Conservation (phyloP, 257 asterid species). For the Anisodus acutangulus region DNA sequence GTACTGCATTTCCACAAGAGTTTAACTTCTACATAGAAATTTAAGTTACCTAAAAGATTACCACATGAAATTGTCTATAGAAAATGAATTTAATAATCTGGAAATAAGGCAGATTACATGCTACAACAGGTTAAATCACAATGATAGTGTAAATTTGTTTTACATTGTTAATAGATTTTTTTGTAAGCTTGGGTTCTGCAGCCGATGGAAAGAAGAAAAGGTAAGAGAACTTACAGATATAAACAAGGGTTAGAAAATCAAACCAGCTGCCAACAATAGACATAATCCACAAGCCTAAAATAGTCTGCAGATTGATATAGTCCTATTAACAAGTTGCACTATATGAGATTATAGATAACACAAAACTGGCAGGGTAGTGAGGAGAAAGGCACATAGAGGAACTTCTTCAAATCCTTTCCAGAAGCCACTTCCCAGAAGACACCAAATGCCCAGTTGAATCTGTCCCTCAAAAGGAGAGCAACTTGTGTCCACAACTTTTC, state of each 20-base stretch:
- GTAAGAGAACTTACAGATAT: constrained; percentile 62
- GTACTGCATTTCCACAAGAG: neutral
- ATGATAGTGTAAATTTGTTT: neutral
- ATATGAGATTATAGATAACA: neutral
- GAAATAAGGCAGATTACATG: neutral
- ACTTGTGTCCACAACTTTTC: constrained; percentile 56
- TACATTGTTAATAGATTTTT: neutral
- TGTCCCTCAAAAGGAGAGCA: constrained; percentile 64
- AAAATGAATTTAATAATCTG: neutral
- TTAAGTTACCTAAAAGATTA: neutral
- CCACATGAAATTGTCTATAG: too few relatives aligned
- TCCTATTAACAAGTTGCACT: neutral
- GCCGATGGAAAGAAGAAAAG: neutral
- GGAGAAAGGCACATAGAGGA: constrained; percentile 51
- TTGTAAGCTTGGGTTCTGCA: neutral
- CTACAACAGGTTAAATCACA: neutral
- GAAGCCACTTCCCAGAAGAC: constrained; percentile 64
- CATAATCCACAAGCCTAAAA: constrained; percentile 57
- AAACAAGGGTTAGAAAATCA: constrained; percentile 77
- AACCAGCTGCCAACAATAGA: constrained; percentile 86
- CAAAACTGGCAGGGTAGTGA: neutral
- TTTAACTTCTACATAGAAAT: neutral
- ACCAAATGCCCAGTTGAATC: constrained; percentile 57
- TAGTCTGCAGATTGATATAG: constrained; percentile 49
- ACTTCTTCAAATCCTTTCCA: constrained; percentile 75